Percentiles rank a stretch among this genome's conserved stretches.
phyloP scores from a whole-genome alignment of 345 rosid species.

The Salix arbutifolia region DNA sequence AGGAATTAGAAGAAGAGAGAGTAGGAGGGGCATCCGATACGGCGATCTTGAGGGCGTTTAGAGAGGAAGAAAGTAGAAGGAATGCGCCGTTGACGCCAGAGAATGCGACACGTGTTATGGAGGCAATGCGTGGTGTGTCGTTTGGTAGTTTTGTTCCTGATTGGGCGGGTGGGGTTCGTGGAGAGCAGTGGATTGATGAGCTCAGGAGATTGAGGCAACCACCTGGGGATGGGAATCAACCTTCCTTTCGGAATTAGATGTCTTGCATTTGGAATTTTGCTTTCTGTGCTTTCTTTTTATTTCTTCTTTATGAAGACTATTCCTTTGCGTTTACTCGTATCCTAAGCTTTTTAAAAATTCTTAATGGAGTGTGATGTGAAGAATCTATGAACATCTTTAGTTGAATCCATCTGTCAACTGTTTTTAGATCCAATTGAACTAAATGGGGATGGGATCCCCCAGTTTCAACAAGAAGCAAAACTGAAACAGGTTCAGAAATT shows the following conservation, averaged over 20 bases:
- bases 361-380: no score
- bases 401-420: no score
- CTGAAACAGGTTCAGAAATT: no score
- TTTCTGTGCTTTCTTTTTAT: background rate
- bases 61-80: conserved; percentile 74
- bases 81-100: conserved; percentile 63
- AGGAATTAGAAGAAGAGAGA: conserved; percentile 36
- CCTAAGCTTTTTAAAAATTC: no score
- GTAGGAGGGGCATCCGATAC: conserved; percentile 35
- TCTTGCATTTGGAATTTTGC: background rate
- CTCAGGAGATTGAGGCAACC: conserved; percentile 47
- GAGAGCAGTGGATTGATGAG: conserved; percentile 71
- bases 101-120: conserved; percentile 60
- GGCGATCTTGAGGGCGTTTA: conserved; percentile 48
- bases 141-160: conserved; percentile 69
- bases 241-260: background rate
- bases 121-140: conserved; percentile 79
- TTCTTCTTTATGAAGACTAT: no score
- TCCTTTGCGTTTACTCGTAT: no score
- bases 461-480: no score
- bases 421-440: no score
- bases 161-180: conserved; percentile 61
- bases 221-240: background rate
- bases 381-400: no score
- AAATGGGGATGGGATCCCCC: no score